Base-by-base conservation (phyloP, 352 stramenopile genomes). In the Phytophthora cryptogea region DNA sequence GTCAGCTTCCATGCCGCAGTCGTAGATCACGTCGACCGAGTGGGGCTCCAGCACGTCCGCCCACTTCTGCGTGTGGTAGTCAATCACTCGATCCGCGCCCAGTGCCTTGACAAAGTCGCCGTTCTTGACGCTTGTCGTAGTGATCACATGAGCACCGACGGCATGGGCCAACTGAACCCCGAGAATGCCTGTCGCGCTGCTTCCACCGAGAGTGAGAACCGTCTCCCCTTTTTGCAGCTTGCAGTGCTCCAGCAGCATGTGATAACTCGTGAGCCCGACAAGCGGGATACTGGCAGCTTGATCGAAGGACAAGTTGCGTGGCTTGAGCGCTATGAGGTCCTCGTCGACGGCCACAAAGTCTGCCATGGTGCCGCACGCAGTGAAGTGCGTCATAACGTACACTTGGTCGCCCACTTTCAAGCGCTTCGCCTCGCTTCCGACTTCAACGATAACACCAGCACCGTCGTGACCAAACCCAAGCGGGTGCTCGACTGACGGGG, bases 151-250 rank as follows among this genome's bases (percentile, higher is more conserved):
- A 10, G 65, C 65, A 3, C 66, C 72, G 13, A 72, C 26, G 2
- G 48, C 39, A 30, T 73, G 61, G 16, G 74, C 77, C 28, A 84
- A 54, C 33, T 88, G 74, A 2, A 88, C 63, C 2, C 63, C 78
- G 40, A 79, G 67, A 26, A 71, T 61, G 1, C 78, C 78, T 1
- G 66, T 68, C 23, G 49, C 65, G 26, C 70, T 70, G 31, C 66
- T 73, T 7, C 69, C 78, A 2, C 74, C 78, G 3, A 83, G 58
- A 48, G 85, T 72, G 6, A 85, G 59, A 54, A 85, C 66, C 20
- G 48, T 68, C 28, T 83, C 45, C 11, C 59, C 74, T 14, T 63
- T 54, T 52, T 81, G 46, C 0, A 85, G 49, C 46, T 79, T 70
- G n/a, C 54, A 51, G 36, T 78, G 59, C 7, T 78, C 46, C 51